Conservation (phyloP, 1,139 yeast genomes). For the Debaryomyces singareniensis region DNA sequence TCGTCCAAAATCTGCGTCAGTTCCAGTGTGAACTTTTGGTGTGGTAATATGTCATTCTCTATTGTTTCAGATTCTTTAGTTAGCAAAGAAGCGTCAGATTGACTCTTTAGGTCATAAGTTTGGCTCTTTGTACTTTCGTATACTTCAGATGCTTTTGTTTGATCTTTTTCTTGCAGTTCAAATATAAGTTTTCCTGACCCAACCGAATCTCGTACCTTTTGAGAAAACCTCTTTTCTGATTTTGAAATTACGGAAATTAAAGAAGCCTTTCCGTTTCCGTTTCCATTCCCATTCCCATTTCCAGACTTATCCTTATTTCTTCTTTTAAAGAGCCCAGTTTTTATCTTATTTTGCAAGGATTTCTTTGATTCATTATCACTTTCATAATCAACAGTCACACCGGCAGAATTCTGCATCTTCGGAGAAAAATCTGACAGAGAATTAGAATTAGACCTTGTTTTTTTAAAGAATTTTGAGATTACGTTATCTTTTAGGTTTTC, state of each 20-base stretch:
- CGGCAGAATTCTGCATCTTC: slow-evolving; percentile 7
- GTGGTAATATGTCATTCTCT: neutral
- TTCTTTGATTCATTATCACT: slow-evolving; percentile 20
- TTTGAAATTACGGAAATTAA: neutral
- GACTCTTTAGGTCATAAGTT: neutral
- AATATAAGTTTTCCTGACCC: neutral
- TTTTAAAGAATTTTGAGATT: slow-evolving; percentile 39
- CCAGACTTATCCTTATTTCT: slow-evolving; percentile 9
- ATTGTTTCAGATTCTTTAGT: too few relatives aligned
- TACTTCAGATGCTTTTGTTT: neutral
- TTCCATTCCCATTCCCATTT: slow-evolving; percentile 7
- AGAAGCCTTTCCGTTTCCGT: slow-evolving; percentile 6
- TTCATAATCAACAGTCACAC: slow-evolving; percentile 25
- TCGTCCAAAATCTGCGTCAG: too few relatives aligned
- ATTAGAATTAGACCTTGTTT: slow-evolving; percentile 23
- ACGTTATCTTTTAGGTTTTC: slow-evolving; percentile 33
- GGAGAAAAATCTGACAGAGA: slow-evolving; percentile 3
- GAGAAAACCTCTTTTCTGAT: neutral
- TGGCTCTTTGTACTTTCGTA: neutral
- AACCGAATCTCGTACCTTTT: neutral
- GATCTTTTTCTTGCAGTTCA: neutral
- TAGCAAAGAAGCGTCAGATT: too few relatives aligned
- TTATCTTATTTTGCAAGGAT: slow-evolving; percentile 8
- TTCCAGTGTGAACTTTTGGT: too few relatives aligned
- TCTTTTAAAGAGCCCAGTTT: slow-evolving; percentile 19